Percentiles rank a stretch among this genome's conserved stretches.
phyloP scores from a whole-genome alignment of 306 rosid genomes.

The Senna tora region DNA sequence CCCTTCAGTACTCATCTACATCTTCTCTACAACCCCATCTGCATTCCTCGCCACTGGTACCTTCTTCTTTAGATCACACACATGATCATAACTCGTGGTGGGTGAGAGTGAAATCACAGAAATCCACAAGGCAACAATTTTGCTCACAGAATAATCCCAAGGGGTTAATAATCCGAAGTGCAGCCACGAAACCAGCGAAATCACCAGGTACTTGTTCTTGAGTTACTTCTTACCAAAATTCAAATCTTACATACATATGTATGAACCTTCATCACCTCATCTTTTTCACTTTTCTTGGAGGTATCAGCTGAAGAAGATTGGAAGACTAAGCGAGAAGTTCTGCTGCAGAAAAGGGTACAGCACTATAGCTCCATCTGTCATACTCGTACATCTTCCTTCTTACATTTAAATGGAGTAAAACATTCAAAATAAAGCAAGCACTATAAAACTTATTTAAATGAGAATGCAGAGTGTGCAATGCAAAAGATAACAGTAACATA shows the following conservation, averaged over 20 bases:
- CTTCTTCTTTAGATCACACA: slow-evolving; percentile 50
- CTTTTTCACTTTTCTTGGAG: slow-evolving; percentile 44
- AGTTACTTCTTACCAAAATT: background rate
- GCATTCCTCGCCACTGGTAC: slow-evolving; percentile 41
- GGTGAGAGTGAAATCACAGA: slow-evolving; percentile 47
- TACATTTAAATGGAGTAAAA: no score
- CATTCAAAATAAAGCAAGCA: slow-evolving; percentile 17
- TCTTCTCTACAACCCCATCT: slow-evolving; percentile 51
- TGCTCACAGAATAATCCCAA: slow-evolving; percentile 43
- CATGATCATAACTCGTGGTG: slow-evolving; percentile 47
- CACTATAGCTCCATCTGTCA: slow-evolving; percentile 30
- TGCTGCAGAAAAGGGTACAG: slow-evolving; percentile 74
- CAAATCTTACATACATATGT: background rate
- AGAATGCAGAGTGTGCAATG: slow-evolving; percentile 6
- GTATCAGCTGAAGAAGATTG: slow-evolving; percentile 95
- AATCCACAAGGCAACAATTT: slow-evolving; percentile 43
- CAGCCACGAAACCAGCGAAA: slow-evolving; percentile 86
- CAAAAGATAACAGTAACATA: background rate
- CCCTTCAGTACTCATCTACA: slow-evolving; percentile 54
- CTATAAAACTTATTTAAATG: slow-evolving; percentile 10
- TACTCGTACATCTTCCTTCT: slow-evolving; percentile 8
- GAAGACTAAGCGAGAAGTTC: slow-evolving; percentile 78
- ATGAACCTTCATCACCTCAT: slow-evolving; percentile 32
- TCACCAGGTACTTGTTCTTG: slow-evolving; percentile 70
- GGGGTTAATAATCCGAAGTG: slow-evolving; percentile 59